Evolutionary conservation across 768 basidiomycete genomes (phyloP), one percentile per base, ranked within the genome.

Genomic region (Strobilomyces confusus): DNA sequence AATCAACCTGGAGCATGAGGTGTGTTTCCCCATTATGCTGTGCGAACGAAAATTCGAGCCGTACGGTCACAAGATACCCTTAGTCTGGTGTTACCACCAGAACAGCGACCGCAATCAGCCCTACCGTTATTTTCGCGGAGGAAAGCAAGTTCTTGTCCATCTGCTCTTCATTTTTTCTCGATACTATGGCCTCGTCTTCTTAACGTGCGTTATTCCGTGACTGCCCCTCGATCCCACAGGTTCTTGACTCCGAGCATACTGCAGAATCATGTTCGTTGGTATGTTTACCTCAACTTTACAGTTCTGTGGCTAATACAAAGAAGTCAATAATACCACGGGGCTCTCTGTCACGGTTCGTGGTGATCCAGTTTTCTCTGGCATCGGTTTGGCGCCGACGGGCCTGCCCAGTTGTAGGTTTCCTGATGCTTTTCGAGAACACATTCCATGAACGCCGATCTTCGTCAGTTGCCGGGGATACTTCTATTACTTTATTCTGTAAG

Each of bases 171-270:
- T 66, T 25, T 61, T 65, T 32, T 48, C 62, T 20, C 61, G 64
- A 20, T 65, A 66, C 44, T 65, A 65, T 19, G 63, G 64, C 13
- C 36, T 64, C 29, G n/a, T 66, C 25, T 65, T 52, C 48, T 53
- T 63, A 32, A 49, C 47, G 61, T 65, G 14, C 26, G 56, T 52
- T 13, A 11, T 26, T 6, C 26, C 11, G 14, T n/a, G 42, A 15
- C 15, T 26, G 14, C 22, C 13, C 14, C 15, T 22, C 4, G 9
- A 13, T 38, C 5, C 26, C 29, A 8, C 8, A 11, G 34, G 14
- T 43, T 43, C 25, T 25, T 56, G 34, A 58, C n/a, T 15, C 1
- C 3, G 15, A n/a, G 14, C n/a, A 40, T 48, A 43, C 9, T 43
- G 11, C 44, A 63, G 62, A 34, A 17, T 50, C 43, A 49, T 56